Evolutionary conservation across 2,329 filamentous ascomycete species (phyloP).

Genomic region (Boeremia exigua): DNA sequence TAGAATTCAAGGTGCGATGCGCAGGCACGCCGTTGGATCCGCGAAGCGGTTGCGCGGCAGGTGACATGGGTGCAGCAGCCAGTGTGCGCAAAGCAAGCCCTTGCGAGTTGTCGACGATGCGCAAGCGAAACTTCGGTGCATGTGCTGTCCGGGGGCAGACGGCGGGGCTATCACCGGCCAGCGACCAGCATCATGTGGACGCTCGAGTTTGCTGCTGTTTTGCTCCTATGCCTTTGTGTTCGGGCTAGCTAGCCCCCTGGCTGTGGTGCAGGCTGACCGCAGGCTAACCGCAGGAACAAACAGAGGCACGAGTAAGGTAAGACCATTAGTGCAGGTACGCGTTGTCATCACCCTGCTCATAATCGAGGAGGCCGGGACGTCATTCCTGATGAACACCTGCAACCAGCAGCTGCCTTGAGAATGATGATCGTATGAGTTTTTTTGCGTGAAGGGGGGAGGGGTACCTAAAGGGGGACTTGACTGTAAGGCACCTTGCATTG

Average conservation of each 20-base stretch:
- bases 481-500: conserved; percentile 16
- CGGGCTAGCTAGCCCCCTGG: too few relatives aligned
- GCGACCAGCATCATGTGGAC: conserved; percentile 1
- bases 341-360: conserved; percentile 13
- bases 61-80: conserved; percentile 6
- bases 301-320: conserved; percentile 10
- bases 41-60: neutral
- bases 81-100: neutral
- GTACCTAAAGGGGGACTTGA: neutral
- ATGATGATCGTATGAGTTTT: conserved; percentile 4
- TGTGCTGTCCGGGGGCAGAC: too few relatives aligned
- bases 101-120: neutral
- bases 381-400: conserved; percentile 14
- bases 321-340: conserved; percentile 19
- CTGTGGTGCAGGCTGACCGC: conserved; percentile 3
- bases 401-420: neutral
- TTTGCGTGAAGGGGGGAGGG: neutral
- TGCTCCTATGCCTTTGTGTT: neutral
- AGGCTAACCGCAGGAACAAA: conserved; percentile 11
- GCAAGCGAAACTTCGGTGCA: neutral
- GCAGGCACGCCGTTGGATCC: conserved; percentile 12
- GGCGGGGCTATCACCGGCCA: too few relatives aligned
- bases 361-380: conserved; percentile 12
- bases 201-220: neutral
- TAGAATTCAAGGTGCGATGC: conserved; percentile 5